These are phyloP conservation scores for Phlebiopsis gigantea DNA, from an alignment of 768 basidiomycete genomes.

Conservation along the genomic window DNA sequence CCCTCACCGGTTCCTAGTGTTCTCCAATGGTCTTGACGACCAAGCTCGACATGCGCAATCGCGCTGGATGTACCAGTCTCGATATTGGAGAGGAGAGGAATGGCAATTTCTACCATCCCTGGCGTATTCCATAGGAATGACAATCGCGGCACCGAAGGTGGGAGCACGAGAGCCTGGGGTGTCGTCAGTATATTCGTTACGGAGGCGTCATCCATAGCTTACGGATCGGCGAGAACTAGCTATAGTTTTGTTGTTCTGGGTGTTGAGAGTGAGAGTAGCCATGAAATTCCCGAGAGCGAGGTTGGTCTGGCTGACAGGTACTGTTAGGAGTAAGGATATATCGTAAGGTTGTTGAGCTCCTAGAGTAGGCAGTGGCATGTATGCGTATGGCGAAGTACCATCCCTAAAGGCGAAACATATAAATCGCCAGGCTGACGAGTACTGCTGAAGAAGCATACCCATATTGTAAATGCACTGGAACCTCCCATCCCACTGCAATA, in stretches of 20 bases:
- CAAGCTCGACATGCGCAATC: constrained; percentile 62
- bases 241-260: constrained; percentile 60
- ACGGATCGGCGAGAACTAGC: constrained; percentile 60
- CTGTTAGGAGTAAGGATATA: constrained; percentile 56
- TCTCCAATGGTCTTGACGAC: constrained; percentile 71
- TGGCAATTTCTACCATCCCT: constrained; percentile 38
- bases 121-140: constrained; percentile 38
- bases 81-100: constrained; percentile 57
- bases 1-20: constrained; percentile 63
- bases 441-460: constrained; percentile 41
- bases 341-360: constrained; percentile 68
- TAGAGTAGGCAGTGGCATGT: constrained; percentile 44
- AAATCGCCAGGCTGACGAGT: not conserved
- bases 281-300: constrained; percentile 82
- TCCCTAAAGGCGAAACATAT: constrained; percentile 42
- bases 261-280: constrained; percentile 57
- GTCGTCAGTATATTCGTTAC: not conserved
- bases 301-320: constrained; percentile 66
- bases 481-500: constrained; percentile 66
- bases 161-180: constrained; percentile 53
- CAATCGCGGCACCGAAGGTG: constrained; percentile 23
- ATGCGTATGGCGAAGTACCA: constrained; percentile 58
- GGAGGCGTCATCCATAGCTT: constrained; percentile 19
- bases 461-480: constrained; percentile 69
- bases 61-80: constrained; percentile 41